Evolutionary conservation across 2,329 filamentous ascomycete species (phyloP), one percentile per base, ranked within the genome.

Genomic region (Penicillium sp.): DNA sequence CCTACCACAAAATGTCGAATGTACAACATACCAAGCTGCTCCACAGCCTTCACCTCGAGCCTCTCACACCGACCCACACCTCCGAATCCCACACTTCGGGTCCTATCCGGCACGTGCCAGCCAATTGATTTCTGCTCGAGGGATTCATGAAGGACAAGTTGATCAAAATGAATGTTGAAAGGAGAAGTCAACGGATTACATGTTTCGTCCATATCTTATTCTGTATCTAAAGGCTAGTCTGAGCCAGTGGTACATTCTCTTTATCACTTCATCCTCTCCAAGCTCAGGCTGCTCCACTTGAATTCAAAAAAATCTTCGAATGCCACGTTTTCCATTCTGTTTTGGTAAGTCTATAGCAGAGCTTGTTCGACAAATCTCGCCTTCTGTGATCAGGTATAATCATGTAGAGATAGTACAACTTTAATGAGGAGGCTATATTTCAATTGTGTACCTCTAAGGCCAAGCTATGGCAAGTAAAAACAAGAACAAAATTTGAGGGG

Each of bases 401-500:
- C 8, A 14, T 8, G 28, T 48, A 5, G 6, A 48, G 2, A 14
- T 4, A 35, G 31, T 20, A 49, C 11, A 34, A 34, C 5, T 20
- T 35, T 22, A 20, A 20, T 49, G 28, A 49, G 45, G 45, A 20
- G 47, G 49, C 34, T 39, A 25, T 8, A 39, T 55, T 38, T 22
- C 15, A 37, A 55, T 31, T 47, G 28, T 45, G 15, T 20, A 45
- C 41, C 38, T 45, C 52, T 31, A 14, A 28, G 34, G 20, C 43
- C 25, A 54, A 49, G 39, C 34, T 53, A 57, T 53, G 60, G 28
- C 38, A 57, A 39, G 50, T 56, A 48, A 14, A 48, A 43, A 54
- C 42, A 49, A 42, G 35, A 25, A 51, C 28, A 60, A 57, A 59
- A 47, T 22, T 22, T 20, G 20, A 2, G 22, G 53, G 58, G 31